phyloP scores from a whole-genome alignment of 352 stramenopile genomes.

The Bremia lactucae region DNA sequence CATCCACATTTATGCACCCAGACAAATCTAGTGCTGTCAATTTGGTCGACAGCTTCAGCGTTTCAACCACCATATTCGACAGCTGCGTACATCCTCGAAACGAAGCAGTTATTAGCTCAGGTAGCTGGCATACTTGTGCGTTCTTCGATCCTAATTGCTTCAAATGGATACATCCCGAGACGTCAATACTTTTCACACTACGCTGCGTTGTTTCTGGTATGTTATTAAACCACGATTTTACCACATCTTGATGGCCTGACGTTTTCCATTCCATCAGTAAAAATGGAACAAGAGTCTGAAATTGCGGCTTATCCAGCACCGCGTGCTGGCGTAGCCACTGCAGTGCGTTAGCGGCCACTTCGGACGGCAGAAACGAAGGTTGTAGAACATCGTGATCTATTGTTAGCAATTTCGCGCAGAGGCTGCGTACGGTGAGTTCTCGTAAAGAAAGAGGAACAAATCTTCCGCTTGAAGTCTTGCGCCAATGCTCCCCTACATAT shows the following conservation, averaged over 20 bases:
- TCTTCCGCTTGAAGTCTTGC: slow-evolving; percentile 24
- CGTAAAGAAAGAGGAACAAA: slow-evolving; percentile 43
- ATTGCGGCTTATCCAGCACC: slow-evolving; percentile 42
- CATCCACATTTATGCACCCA: slow-evolving; percentile 48
- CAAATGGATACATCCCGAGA: slow-evolving; percentile 45
- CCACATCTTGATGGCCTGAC: slow-evolving; percentile 29
- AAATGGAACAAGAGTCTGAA: slow-evolving; percentile 39
- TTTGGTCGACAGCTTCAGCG: slow-evolving; percentile 46
- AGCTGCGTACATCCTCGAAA: slow-evolving; percentile 44
- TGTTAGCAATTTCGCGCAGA: slow-evolving; percentile 37
- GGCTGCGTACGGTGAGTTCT: slow-evolving; percentile 40
- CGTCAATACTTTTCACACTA: slow-evolving; percentile 45
- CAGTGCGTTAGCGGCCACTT: slow-evolving; percentile 37
- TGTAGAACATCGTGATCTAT: slow-evolving; percentile 12
- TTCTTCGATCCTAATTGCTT: slow-evolving; percentile 34
- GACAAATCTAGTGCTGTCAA: slow-evolving; percentile 47
- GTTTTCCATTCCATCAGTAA: slow-evolving; percentile 56
- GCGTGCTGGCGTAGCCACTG: slow-evolving; percentile 45
- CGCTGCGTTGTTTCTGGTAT: slow-evolving; percentile 29
- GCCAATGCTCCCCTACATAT: slow-evolving; percentile 46
- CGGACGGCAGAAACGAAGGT: slow-evolving; percentile 19
- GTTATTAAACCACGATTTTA: slow-evolving; percentile 59
- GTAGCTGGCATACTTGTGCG: slow-evolving; percentile 20
- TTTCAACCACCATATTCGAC: slow-evolving; percentile 31
- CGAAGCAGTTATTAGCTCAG: slow-evolving; percentile 34